Evolutionary conservation across 2,329 filamentous ascomycete genomes (phyloP), one percentile per base, ranked within the genome.

Genomic region (Colletotrichum abscissum): DNA sequence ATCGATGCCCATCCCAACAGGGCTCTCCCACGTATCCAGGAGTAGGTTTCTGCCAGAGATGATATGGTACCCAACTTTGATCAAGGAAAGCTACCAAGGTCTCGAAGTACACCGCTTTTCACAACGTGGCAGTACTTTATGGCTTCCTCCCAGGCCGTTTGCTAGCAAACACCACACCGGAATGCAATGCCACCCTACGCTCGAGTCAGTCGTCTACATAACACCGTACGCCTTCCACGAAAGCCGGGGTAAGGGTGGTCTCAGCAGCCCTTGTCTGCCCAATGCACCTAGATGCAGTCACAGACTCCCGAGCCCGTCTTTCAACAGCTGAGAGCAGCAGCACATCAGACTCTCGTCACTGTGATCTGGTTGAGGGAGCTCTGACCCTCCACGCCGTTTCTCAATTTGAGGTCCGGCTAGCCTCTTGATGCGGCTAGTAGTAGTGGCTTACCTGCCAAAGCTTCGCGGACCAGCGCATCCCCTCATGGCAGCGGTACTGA

Each of bases 161-260:
- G 28, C 26, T 28, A 49, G 12, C 35, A 28, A 49, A 54, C 26
- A 30, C 22, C 49, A 22, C 19, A 42, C 49, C 30, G 60, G 30
- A 30, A 12, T 24, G 46, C 12, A 5, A 22, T n/a, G 59, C 57
- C 35, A 24, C 22, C 35, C 52, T 30, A 22, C n/a, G 24, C 38
- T 24, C 33, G 58, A 72, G 69, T 69, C 65, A 72, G 65, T 69
- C 59, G 38, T 42, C 14, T 42, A 42, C 38, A 42, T 42, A 19
- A 52, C 12, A 30, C 38, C 14, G 38, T 54, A 54, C 67, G 56
- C 12, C 35, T 35, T 24, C 19, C 65, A 33, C 57, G 26, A 28
- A 49, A 42, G 30, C 55, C 28, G 14, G n/a, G 24, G 68, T 35
- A 30, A 60, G 56, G 30, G 42, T 54, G 63, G 26, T n/a, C 42